These are phyloP conservation scores for Neurospora tetraspora DNA, from an alignment of 495 filamentous ascomycete genomes.

Conservation along the genomic window DNA sequence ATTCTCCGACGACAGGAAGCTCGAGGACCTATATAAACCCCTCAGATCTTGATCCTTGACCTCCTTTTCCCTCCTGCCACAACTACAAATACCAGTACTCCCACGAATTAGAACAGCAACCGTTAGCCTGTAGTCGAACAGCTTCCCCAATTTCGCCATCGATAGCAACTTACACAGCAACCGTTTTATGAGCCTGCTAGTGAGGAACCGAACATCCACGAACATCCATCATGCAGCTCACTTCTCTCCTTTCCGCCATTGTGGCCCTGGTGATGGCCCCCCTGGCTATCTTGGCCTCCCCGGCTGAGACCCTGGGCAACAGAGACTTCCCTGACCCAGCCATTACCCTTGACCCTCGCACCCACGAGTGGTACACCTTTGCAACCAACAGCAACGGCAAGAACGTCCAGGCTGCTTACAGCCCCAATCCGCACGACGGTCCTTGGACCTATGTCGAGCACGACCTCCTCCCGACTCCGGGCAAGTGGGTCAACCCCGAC, in stretches of 20 bases:
- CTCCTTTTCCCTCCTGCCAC: neutral
- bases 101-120: neutral
- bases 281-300: neutral
- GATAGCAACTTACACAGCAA: neutral
- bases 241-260: neutral
- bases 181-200: neutral
- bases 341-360: slow-evolving; percentile 16
- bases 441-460: slow-evolving; percentile 15
- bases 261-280: neutral
- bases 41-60: neutral
- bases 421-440: slow-evolving; percentile 2
- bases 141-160: neutral
- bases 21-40: neutral
- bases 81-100: neutral
- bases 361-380: slow-evolving; percentile 24
- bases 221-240: neutral
- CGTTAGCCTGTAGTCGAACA: neutral
- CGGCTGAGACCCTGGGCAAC: slow-evolving; percentile 1
- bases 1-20: neutral
- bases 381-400: slow-evolving; percentile 18
- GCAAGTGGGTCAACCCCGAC: slow-evolving; percentile 17
- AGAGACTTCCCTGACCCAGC: slow-evolving; percentile 26
- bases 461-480: slow-evolving; percentile 19
- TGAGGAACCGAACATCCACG: neutral
- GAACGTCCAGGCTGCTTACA: slow-evolving; percentile 22